Base-by-base conservation (phyloP, 345 rosid genomes). In the Euphorbia peplus region DNA sequence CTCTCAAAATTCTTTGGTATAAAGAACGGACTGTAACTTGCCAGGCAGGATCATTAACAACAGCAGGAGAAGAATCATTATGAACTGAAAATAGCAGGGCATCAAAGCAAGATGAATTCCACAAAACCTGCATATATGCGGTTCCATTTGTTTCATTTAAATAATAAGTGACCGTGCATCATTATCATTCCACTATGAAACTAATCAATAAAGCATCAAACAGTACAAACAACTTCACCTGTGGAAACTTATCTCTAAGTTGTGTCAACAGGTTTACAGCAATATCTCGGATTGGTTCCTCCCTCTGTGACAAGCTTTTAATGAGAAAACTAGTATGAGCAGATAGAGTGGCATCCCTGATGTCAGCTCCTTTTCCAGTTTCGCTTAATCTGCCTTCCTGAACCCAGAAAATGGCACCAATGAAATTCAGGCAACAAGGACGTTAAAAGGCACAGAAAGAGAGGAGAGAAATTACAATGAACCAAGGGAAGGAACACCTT, bases 101-200 rank as follows among this genome's bases (percentile, higher is more conserved):
- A 77, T 92, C 99, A 50, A 92, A 78, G 78, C 98, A 95, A 66
- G 97, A 86, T 12, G 99, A 91, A 79, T 90, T 86, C 99, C 99
- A 95, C 77, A 95, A 82, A 64, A 92, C 88, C 99, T 95, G 93
- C 81, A 86, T 57, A 65, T 14, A 76, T 44, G n/a, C n/a, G n/a
- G n/a, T n/a, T n/a, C n/a, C n/a, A n/a, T n/a, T n/a, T 64, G 55
- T 37, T 67, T 75, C 57, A 73, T 57, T 56, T 51, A 39, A 44
- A 56, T n/a, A n/a, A 66, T 19, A 39, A 55, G 67, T 62, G 71
- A 52, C 64, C 56, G 64, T 65, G 42, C 16, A 82, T 32, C 53
- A 47, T 5, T 63, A 42, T 41, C 37, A 48, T 32, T 44, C 14
- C 18, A 57, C 39, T 48, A 54, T 30, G 50, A 8, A n/a, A 74